These are phyloP conservation scores for Cylindrotheca closterium DNA, from an alignment of 108 stramenopile species.

Conservation along the genomic window DNA sequence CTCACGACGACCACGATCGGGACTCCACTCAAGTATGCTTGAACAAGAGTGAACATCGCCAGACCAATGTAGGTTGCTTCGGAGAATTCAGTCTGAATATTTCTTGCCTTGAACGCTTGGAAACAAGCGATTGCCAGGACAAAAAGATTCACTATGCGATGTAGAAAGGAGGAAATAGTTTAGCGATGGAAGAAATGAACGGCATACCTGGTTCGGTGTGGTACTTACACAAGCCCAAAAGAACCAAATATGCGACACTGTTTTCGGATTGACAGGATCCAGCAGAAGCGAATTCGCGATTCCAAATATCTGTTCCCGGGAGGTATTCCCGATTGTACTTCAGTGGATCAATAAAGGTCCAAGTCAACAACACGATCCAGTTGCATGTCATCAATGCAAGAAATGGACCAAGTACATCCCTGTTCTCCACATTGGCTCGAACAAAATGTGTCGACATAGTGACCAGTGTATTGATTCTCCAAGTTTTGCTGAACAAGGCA, in stretches of 20 bases:
- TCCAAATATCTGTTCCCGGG: conserved; percentile 28
- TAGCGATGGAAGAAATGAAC: background rate
- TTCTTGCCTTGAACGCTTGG: conserved; percentile 44
- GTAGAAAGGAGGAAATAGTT: background rate
- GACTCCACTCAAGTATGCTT: conserved; percentile 34
- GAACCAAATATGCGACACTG: conserved; percentile 11
- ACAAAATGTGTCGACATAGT: conserved; percentile 5
- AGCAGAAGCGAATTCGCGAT: conserved; percentile 28
- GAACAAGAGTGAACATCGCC: conserved; percentile 24
- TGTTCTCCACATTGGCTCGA: conserved; percentile 25
- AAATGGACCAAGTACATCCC: conserved; percentile 57
- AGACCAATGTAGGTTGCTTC: conserved; percentile 40
- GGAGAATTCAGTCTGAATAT: conserved; percentile 38
- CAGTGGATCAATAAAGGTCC: conserved; percentile 53
- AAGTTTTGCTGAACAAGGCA: conserved; percentile 46
- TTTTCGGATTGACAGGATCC: conserved; percentile 28
- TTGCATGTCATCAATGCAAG: conserved; percentile 34
- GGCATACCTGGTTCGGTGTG: background rate
- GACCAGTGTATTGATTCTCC: conserved; percentile 38
- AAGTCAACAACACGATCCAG: conserved; percentile 33
- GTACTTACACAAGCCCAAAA: conserved; percentile 10
- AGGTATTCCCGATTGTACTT: conserved; percentile 21
- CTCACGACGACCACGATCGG: conserved; percentile 28
- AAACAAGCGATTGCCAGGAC: conserved; percentile 27
- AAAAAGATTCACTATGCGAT: conserved; percentile 18